Evolutionary conservation across 441 rosid species (phyloP), one percentile per base, ranked within the genome.

Genomic region (Heliophila coronopifolia): DNA sequence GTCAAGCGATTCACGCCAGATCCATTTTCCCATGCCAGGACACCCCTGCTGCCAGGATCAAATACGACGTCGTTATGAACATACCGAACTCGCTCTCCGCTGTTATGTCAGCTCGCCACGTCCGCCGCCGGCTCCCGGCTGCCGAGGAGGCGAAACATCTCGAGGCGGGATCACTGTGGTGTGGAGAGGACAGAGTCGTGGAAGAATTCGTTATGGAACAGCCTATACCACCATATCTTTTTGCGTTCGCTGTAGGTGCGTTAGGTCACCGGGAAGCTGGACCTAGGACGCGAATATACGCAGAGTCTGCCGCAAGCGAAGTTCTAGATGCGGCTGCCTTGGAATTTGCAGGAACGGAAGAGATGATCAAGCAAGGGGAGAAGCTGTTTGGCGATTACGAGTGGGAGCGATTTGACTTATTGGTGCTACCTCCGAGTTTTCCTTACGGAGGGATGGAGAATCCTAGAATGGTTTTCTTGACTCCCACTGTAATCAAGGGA

Each of bases 401-500:
- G 18, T 90, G 95, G 92, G 98, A 86, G 63, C 70, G 95, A 64
- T 86, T 90, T 38, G 98, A 90, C 62, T 60, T 90, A 46, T 64
- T 90, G 54, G 98, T 90, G 39, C 50, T 86, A 65, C 98, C 95
- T 1, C 94, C 94, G 9, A 90, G 92, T 65, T 90, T 90, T 67
- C 95, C 98, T 0, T 90, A 84, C n/a, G 94, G 87, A 1, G 95
- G 95, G 7, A 90, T 90, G 94, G 94, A 90, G 85, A 90, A 90
- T 58, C 98, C 95, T 1, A 78, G 87, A 62, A 86, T 84, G 92
- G 89, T 80, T 44, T 90, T 90, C 58, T 37, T 90, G 78, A 86
- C 98, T 0, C 98, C 95, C 1, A 84, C 95, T 2, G 95, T 90
- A 18, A 86, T 90, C 32, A 90, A 86, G 54, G 98, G 98, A 2